Evolutionary conservation across 1,284 basidiomycete species (phyloP).

Genomic region (Ustilago bromivora): DNA sequence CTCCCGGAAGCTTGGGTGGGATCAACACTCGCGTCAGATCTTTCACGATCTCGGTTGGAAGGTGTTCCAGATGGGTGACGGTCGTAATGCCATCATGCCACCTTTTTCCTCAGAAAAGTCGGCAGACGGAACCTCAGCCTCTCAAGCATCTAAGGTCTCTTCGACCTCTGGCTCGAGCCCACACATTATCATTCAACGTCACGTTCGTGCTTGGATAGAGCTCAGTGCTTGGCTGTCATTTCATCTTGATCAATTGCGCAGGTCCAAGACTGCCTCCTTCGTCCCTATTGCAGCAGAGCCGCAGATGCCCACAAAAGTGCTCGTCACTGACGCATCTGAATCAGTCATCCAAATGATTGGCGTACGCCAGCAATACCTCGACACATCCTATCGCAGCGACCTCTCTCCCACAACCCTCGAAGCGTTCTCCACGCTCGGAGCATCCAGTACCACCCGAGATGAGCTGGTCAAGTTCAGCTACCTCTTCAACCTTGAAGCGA

Average conservation of each 20-base stretch:
- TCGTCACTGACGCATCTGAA: slow-evolving; percentile 16
- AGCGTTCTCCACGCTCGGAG: slow-evolving; percentile 34
- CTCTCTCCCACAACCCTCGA: slow-evolving; percentile 21
- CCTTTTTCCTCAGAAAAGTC: neutral
- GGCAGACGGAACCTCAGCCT: neutral
- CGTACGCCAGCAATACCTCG: slow-evolving; percentile 27
- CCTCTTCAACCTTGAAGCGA: slow-evolving; percentile 42
- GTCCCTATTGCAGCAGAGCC: slow-evolving; percentile 11
- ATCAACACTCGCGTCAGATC: slow-evolving; percentile 34
- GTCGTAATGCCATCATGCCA: slow-evolving; percentile 32
- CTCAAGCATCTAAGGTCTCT: neutral
- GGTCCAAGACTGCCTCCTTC: slow-evolving; percentile 18
- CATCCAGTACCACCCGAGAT: slow-evolving; percentile 30
- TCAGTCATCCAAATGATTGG: slow-evolving; percentile 32
- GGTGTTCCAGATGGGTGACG: slow-evolving; percentile 31
- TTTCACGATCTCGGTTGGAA: slow-evolving; percentile 40
- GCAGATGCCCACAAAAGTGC: slow-evolving; percentile 14
- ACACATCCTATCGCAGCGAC: slow-evolving; percentile 15
- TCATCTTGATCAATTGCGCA: slow-evolving; percentile 24
- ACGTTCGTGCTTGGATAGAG: slow-evolving; percentile 55
- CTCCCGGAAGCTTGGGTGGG: slow-evolving; percentile 50
- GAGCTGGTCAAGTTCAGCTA: slow-evolving; percentile 54
- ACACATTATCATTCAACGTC: slow-evolving; percentile 16
- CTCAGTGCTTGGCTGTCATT: slow-evolving; percentile 42
- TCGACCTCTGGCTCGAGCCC: neutral